phyloP scores from a whole-genome alignment of 495 filamentous ascomycete species.

The Neurospora sp. region DNA sequence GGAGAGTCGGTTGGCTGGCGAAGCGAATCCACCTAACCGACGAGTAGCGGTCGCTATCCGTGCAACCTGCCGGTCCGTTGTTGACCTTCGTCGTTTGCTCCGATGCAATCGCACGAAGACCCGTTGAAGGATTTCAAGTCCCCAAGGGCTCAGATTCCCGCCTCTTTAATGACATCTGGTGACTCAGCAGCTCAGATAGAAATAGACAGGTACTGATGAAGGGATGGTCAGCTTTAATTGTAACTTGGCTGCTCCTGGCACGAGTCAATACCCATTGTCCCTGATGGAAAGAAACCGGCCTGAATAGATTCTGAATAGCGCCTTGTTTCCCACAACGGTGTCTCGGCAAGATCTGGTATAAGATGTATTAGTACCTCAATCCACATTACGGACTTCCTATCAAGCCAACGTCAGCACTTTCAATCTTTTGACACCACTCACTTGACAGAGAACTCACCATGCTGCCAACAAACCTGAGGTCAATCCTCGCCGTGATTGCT shows the following conservation, averaged over 20 bases:
- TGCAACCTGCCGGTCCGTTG: no score
- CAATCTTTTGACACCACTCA: neutral
- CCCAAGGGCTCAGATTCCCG: no score
- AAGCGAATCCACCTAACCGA: no score
- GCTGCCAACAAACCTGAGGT: neutral
- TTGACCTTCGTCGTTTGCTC: no score
- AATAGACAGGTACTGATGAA: neutral
- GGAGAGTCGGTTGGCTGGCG: no score
- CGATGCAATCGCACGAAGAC: no score
- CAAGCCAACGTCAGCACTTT: neutral
- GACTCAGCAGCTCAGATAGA: neutral
- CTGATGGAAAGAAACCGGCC: neutral
- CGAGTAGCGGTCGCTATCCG: no score
- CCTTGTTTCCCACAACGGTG: neutral
- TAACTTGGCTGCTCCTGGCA: neutral
- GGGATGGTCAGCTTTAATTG: neutral
- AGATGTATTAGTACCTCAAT: neutral
- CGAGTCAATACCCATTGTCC: neutral
- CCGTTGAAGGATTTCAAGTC: no score
- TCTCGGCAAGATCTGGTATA: neutral
- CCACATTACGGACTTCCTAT: neutral
- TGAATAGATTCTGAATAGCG: neutral
- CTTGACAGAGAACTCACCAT: neutral
- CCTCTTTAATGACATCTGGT: no score
- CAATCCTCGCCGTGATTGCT: neutral